Base-by-base conservation (phyloP, 2,329 filamentous ascomycete genomes). In the Fusarium redolens region DNA sequence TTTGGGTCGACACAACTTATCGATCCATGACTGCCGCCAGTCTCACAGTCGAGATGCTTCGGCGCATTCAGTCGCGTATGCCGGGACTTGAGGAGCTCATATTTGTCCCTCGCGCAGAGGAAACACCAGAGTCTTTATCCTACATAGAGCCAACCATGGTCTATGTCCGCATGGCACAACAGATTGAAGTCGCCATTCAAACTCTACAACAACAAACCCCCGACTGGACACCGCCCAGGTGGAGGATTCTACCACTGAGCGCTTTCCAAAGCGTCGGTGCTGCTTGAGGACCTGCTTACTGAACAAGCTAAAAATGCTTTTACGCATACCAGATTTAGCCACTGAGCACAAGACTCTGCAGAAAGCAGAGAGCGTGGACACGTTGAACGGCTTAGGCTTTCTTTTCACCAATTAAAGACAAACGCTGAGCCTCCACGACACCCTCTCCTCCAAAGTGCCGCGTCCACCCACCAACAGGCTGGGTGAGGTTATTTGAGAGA, bases 81-180 rank as follows among this genome's bases (percentile, higher is more conserved):
- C 82, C 82, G 3, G 74, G 72, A 2, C 77, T 87, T 10, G 75
- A 83, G 61, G 82, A 84, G 68, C 79, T 87, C 47, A 78, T 85
- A 44, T 84, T 87, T 61, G 82, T 87, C 44, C 83, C 83, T 28
- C 78, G 80, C 25, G 81, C 82, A 37, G 79, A 82, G 44, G 81
- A 83, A 66, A 79, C 79, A 6, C 52, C 79, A 47, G 79, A 81
- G 57, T 77, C 78, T 40, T 71, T 72, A 31, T 73, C 69, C 18
- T 76, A 81, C 35, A 73, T 80, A 17, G 76, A 81, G 44, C 77
- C 80, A 11, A 69, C 72, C 35, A 76, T 82, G 54, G 77, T 77
- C 7, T 77, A 80, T 50, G 77, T 79, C 56, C 78, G 81, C 38
- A 80, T 86, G 70, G 78, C 78, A 28, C 74, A 77, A 41, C 83